Evolutionary conservation across 2,329 filamentous ascomycete genomes (phyloP).

Genomic region (Periconia macrospinosa): DNA sequence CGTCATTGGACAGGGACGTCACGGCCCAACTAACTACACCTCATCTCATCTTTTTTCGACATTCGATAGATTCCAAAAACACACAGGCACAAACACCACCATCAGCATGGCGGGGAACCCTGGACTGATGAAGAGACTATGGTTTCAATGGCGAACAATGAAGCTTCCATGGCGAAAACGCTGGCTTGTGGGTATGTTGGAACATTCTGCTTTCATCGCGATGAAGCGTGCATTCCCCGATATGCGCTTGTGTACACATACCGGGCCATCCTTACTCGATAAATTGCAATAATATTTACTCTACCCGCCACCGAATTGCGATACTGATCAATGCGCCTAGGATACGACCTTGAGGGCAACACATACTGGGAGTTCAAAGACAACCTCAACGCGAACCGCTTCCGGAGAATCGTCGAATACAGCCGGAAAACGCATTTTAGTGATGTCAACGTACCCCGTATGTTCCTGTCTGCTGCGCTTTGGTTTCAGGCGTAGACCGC

Average conservation of each 20-base stretch:
- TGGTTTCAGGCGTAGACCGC: background rate
- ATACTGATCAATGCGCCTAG: constrained; percentile 39
- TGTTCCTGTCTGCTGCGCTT: constrained; percentile 1
- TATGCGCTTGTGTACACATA: background rate
- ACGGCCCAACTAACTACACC: background rate
- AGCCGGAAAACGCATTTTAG: constrained; percentile 55
- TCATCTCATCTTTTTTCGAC: background rate
- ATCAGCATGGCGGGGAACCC: constrained; percentile 42
- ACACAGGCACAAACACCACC: background rate
- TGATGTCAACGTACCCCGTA: constrained; percentile 64
- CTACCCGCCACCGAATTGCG: background rate
- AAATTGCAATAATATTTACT: background rate
- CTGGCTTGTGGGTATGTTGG: constrained; percentile 59
- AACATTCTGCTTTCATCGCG: background rate
- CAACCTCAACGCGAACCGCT: constrained; percentile 54
- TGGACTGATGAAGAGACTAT: constrained; percentile 49
- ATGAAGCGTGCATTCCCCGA: too few relatives aligned
- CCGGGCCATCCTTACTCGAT: background rate
- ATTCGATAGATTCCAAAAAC: background rate
- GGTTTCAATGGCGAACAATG: constrained; percentile 65
- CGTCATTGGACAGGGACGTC: constrained; percentile 26
- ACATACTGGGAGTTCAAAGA: constrained; percentile 70
- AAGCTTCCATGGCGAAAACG: constrained; percentile 64
- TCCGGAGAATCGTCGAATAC: constrained; percentile 62
- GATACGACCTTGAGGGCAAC: constrained; percentile 64